Evolutionary conservation across 208 protist species (phyloP).

Genomic region (Phytomonas francai): DNA sequence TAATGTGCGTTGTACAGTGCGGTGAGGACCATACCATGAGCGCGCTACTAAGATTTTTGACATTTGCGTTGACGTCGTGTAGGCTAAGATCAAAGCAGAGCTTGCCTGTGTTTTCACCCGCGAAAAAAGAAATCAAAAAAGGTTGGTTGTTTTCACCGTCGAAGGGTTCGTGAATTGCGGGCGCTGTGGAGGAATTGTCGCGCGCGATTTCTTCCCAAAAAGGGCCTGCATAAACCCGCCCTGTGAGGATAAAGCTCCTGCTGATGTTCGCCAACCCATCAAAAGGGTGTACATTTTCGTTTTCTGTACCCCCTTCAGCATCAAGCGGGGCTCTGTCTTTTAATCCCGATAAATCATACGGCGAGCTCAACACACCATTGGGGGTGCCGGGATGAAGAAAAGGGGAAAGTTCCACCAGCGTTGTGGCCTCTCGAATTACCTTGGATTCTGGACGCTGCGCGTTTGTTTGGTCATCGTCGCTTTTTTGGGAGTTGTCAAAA

Average conservation of each 20-base stretch:
- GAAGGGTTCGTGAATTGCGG: background rate
- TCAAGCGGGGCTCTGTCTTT: background rate
- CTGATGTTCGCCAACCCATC: background rate
- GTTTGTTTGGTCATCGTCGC: too few species aligned
- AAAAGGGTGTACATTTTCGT: too few species aligned
- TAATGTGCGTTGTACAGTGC: background rate
- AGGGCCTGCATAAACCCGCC: background rate
- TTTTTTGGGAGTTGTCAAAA: too few species aligned
- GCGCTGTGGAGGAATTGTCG: background rate
- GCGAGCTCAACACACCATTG: background rate
- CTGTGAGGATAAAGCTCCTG: background rate
- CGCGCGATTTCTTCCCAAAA: background rate
- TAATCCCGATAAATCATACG: background rate
- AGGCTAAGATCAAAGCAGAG: conserved; percentile 10
- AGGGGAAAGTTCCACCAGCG: background rate
- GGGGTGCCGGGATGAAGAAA: background rate
- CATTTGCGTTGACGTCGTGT: background rate
- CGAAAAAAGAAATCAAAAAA: conserved; percentile 7
- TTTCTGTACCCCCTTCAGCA: background rate
- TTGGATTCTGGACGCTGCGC: background rate
- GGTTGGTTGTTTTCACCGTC: background rate
- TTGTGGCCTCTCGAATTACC: background rate
- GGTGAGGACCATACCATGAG: background rate
- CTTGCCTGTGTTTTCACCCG: conserved; percentile 1
- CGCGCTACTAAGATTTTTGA: background rate